Evolutionary conservation across 805 yeast genomes (phyloP).

Genomic region (Wickerhamomyces xylosicus): DNA sequence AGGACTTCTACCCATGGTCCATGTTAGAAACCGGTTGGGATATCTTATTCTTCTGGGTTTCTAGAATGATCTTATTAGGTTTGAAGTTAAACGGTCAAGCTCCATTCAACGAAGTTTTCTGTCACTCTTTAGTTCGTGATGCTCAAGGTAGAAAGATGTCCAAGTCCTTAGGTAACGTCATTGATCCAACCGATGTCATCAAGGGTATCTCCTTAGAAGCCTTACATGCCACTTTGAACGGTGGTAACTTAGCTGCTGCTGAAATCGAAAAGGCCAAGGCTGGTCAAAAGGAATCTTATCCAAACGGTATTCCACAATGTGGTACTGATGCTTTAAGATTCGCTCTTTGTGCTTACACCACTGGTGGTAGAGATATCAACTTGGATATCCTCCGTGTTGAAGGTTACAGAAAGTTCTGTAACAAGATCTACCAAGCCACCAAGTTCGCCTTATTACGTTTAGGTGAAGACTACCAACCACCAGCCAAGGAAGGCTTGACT

Average conservation of each 20-base stretch:
- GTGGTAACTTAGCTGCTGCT: slow-evolving; percentile 82
- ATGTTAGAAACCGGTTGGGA: slow-evolving; percentile 99
- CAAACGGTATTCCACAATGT: slow-evolving; percentile 97
- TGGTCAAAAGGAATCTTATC: slow-evolving; percentile 86
- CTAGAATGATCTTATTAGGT: slow-evolving; percentile 91
- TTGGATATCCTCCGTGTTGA: slow-evolving; percentile 93
- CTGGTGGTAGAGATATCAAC: slow-evolving; percentile 98
- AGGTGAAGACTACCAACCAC: slow-evolving; percentile 82
- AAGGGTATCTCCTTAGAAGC: slow-evolving; percentile 73
- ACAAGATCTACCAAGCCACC: slow-evolving; percentile 98
- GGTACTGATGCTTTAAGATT: slow-evolving; percentile 98
- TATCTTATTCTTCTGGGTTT: slow-evolving; percentile 97
- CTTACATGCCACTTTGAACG: slow-evolving; percentile 64
- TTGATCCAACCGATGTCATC: slow-evolving; percentile 94
- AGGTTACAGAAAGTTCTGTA: slow-evolving; percentile 98
- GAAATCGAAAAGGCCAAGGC: slow-evolving; percentile 80
- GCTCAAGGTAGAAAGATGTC: slow-evolving; percentile 99
- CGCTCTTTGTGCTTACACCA: slow-evolving; percentile 95
- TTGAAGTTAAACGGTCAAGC: slow-evolving; percentile 81
- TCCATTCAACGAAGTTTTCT: slow-evolving; percentile 94
- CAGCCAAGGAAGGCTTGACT: slow-evolving; percentile 47
- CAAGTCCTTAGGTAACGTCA: slow-evolving; percentile 91
- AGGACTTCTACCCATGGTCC: slow-evolving; percentile 78
- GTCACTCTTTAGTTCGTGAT: slow-evolving; percentile 97
- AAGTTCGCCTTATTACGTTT: slow-evolving; percentile 90